Evolutionary conservation across 192 early-diverging fungal species (phyloP).

Genomic region (Rhizophlyctis rosea): DNA sequence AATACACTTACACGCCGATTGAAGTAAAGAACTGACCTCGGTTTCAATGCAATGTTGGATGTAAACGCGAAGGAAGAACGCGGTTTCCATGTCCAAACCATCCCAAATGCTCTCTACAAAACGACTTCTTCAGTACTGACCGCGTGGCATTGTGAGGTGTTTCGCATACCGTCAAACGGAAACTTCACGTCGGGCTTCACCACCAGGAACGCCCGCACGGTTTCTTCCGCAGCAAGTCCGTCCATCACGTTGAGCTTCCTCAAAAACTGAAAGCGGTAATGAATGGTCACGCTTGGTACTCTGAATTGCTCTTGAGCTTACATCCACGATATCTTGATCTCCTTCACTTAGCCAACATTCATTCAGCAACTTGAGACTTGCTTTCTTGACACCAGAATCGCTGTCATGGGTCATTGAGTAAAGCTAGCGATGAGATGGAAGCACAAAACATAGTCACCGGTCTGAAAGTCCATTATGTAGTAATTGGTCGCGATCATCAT

Average conservation of each 20-base stretch:
- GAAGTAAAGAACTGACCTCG: background rate
- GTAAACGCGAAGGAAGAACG: conserved; percentile 28
- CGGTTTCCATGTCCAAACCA: conserved; percentile 52
- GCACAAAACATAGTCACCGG: conserved; percentile 38
- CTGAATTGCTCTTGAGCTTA: background rate
- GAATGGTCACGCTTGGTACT: no score
- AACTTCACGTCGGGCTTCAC: background rate
- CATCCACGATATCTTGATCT: conserved; percentile 5
- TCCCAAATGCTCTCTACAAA: conserved; percentile 41
- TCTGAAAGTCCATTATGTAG: conserved; percentile 77
- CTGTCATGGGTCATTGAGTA: conserved; percentile 20
- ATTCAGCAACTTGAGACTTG: conserved; percentile 59
- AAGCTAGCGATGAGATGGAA: background rate
- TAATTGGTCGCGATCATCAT: conserved; percentile 67
- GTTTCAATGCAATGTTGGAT: conserved; percentile 14
- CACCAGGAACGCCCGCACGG: conserved; percentile 16
- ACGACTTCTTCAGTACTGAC: background rate
- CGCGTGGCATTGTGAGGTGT: background rate
- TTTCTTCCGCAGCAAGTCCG: conserved; percentile 11
- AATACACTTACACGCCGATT: background rate
- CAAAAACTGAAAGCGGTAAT: conserved; percentile 10
- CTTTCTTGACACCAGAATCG: conserved; percentile 72
- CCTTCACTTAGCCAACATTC: conserved; percentile 23
- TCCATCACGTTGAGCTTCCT: conserved; percentile 18
- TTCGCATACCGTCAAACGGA: conserved; percentile 1